A percentile compares a stretch with the other conserved stretches of the same genome.
These are phyloP conservation scores for Fusarium sambucinum DNA, from an alignment of 2,329 filamentous ascomycete species.

Conservation along the genomic window DNA sequence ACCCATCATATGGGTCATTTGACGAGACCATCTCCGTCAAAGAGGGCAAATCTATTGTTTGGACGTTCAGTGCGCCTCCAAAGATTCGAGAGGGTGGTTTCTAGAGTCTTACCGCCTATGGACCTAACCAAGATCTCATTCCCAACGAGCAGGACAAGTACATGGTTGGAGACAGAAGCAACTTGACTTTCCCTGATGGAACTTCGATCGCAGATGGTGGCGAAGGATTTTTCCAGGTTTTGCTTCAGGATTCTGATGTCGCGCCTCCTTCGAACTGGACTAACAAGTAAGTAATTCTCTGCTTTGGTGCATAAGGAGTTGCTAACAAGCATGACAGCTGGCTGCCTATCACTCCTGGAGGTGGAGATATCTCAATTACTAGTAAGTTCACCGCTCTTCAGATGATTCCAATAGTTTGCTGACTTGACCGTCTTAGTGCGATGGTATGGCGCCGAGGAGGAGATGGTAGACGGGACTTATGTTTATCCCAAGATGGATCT, in stretches of 20 bases:
- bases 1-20: neutral
- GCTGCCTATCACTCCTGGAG: neutral
- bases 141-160: neutral
- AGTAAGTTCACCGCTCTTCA: neutral
- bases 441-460: neutral
- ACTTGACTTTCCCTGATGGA: neutral
- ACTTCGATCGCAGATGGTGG: neutral
- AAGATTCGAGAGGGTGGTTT: neutral
- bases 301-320: neutral
- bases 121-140: neutral
- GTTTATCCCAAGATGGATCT: neutral
- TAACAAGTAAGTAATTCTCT: neutral
- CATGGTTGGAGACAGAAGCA: neutral
- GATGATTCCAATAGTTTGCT: neutral
- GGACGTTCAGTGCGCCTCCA: neutral
- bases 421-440: neutral
- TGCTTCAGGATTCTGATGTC: neutral
- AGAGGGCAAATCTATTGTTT: neutral
- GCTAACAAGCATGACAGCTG: neutral
- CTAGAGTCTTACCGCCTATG: neutral
- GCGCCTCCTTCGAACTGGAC: neutral
- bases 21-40: neutral
- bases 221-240: neutral
- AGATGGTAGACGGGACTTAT: neutral
- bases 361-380: neutral